These are phyloP conservation scores for Pseudopithomyces maydicus DNA, from an alignment of 2,329 filamentous ascomycete genomes.

Conservation along the genomic window DNA sequence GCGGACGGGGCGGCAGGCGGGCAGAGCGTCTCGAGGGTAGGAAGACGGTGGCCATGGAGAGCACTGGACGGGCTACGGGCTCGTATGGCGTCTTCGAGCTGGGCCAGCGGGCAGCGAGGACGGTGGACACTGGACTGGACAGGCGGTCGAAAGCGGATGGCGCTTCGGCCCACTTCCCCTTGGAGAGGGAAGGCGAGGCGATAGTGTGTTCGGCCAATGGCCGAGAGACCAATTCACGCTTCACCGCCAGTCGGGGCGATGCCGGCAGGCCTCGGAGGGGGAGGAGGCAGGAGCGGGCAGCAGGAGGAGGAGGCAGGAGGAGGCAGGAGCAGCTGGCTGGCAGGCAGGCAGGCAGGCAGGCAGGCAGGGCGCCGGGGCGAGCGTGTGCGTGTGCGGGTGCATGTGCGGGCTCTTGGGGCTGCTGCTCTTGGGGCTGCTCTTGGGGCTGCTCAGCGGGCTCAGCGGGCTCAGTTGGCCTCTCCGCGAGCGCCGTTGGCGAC, in stretches of 20 bases:
- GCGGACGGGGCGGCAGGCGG: neutral
- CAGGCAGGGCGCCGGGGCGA: no score
- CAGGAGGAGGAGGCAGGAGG: no score
- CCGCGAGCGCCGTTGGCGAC: slow-evolving; percentile 1
- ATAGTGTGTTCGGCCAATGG: slow-evolving; percentile 19
- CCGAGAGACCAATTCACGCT: neutral
- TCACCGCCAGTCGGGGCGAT: neutral
- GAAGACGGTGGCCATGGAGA: slow-evolving; percentile 1
- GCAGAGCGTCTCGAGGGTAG: slow-evolving; percentile 2
- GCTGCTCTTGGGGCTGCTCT: no score
- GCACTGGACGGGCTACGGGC: neutral
- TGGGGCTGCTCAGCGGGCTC: no score
- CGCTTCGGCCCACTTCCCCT: slow-evolving; percentile 23
- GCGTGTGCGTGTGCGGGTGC: no score
- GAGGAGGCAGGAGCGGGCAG: no score
- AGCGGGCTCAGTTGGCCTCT: no score
- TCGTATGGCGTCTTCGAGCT: neutral
- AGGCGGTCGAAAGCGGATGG: slow-evolving; percentile 9
- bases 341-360: no score
- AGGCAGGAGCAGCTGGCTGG: no score
- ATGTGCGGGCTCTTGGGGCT: no score
- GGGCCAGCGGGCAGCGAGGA: neutral
- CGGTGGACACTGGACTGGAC: neutral
- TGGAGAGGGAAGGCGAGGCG: slow-evolving; percentile 11
- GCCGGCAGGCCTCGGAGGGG: neutral